Evolutionary conservation across 805 yeast species (phyloP), one percentile per base, ranked within the genome.

Genomic region (Isabelozyma heimii): DNA sequence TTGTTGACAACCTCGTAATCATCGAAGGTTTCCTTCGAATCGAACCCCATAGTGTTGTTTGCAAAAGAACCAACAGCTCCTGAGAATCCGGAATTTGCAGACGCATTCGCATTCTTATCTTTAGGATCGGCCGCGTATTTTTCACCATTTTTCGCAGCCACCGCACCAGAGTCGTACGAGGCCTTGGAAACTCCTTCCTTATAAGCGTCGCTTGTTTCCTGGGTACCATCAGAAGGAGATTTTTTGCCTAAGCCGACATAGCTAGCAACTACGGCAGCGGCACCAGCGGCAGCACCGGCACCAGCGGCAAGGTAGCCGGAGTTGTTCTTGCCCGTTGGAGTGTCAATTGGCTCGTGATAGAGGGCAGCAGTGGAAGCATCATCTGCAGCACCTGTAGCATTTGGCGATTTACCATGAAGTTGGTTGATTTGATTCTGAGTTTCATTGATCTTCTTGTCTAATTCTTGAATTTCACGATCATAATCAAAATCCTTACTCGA

Each of bases 401-500:
- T 20, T 40, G 44, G 13, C 10, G 16, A 4, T 12, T 35, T 26
- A 5, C 37, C 20, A 33, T 51, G 24, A 16, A 57, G 52, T 3
- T 48, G 50, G 15, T 59, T 61, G 15, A 63, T 59, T 43, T 65
- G 66, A 12, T 46, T 50, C 50, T 65, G 65, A 10, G 69, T 62
- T 24, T 53, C 48, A 28, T 54, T 60, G 26, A 65, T 62, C 47
- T 59, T 60, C 41, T 52, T 43, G 54, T 62, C 66, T 43, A 65
- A 58, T 35, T 55, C 56, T 47, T 51, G 47, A 40, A 62, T 46
- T 44, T 63, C 62, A n/a, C 51, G 47, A 7, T 60, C 61, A 52
- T 62, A 61, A 49, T 60, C 62, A 38, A 54, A 52, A 20, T 60
- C 40, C 8, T 48, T 45, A 38, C 49, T 51, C 5, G 60, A 50